A percentile compares a stretch with the other conserved stretches of the same genome.
Conservation (phyloP, 192 early-diverging fungal genomes). For the Linnemannia zychae region DNA sequence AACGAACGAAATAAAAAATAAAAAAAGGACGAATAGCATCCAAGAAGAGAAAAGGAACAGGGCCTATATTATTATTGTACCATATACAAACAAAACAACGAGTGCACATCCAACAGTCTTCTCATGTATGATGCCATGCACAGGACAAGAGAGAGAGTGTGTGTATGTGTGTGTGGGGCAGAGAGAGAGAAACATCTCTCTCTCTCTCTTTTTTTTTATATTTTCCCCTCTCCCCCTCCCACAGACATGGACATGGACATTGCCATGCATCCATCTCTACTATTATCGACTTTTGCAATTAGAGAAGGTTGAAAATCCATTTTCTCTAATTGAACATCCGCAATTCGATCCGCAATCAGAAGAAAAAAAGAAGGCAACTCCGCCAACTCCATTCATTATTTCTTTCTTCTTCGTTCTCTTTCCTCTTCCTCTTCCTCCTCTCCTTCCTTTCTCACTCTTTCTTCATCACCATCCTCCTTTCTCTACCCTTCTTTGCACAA, state of each 20-base stretch:
- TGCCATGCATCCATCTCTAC: no score
- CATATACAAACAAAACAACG: no score
- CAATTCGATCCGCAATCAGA: neutral
- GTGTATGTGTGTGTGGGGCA: no score
- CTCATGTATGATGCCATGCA: no score
- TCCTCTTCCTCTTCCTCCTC: neutral
- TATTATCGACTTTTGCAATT: neutral
- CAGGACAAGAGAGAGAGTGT: no score
- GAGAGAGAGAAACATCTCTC: no score
- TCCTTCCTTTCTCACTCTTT: neutral
- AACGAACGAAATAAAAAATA: neutral
- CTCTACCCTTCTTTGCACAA: neutral
- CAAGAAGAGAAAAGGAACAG: neutral
- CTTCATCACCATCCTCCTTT: neutral
- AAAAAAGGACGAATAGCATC: neutral
- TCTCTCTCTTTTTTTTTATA: no score
- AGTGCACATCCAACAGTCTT: no score
- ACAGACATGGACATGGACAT: no score
- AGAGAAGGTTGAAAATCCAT: no score
- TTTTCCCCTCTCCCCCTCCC: no score
- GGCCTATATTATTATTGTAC: no score
- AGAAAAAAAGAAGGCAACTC: neutral
- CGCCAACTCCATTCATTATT: neutral
- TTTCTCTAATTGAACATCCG: slow-evolving; percentile 1
- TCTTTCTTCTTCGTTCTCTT: neutral